Conservation (phyloP, 2,329 filamentous ascomycete genomes). For the Helotiales sp. region DNA sequence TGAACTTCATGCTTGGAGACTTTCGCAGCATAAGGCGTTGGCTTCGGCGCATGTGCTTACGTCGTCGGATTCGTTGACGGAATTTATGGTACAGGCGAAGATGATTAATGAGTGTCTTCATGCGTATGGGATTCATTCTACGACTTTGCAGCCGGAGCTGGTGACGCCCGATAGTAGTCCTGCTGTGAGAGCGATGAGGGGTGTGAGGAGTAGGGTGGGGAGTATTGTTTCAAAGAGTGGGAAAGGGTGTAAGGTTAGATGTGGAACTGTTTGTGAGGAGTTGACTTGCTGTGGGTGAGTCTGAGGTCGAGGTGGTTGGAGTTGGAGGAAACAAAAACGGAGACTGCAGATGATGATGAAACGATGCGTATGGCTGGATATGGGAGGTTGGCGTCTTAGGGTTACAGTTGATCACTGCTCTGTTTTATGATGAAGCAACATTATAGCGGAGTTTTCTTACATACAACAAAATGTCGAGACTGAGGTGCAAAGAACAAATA, state of each 20-base stretch:
- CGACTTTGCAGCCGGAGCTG: conserved; percentile 68
- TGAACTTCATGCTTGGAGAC: conserved; percentile 72
- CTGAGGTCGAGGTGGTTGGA: background rate
- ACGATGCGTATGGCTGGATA: no score
- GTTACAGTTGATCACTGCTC: no score
- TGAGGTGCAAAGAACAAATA: background rate
- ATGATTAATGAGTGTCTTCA: conserved; percentile 69
- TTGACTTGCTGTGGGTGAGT: conserved; percentile 37
- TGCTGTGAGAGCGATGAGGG: background rate
- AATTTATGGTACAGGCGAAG: conserved; percentile 61
- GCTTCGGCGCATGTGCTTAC: conserved; percentile 71
- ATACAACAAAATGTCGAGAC: background rate
- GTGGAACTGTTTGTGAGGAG: conserved; percentile 24
- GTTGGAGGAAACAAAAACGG: background rate
- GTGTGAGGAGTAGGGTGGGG: background rate
- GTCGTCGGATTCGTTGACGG: conserved; percentile 52
- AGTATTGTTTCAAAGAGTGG: background rate
- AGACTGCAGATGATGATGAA: no score
- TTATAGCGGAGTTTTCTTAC: background rate
- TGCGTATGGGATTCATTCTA: conserved; percentile 71
- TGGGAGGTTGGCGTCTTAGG: no score
- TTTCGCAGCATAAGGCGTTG: conserved; percentile 69
- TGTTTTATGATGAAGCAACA: background rate
- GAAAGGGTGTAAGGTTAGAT: conserved; percentile 21
- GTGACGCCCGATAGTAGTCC: conserved; percentile 13